Evolutionary conservation across 2,329 filamentous ascomycete genomes (phyloP).

Genomic region (Ilyonectria sp.): DNA sequence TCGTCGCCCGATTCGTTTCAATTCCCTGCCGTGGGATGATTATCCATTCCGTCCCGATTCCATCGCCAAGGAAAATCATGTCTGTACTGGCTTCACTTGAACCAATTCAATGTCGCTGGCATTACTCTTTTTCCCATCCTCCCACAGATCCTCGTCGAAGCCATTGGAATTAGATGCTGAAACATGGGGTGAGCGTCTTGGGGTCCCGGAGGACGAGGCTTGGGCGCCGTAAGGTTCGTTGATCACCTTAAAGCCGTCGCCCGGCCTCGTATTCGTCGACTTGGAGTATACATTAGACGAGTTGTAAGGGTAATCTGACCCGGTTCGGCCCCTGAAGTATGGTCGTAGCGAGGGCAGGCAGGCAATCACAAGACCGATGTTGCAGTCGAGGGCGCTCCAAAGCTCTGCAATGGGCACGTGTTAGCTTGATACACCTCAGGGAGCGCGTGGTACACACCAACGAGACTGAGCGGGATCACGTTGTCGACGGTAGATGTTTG

Average conservation of each 20-base stretch:
- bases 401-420: conserved; percentile 17
- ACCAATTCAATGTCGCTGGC: conserved; percentile 31
- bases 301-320: conserved; percentile 8
- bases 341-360: conserved; percentile 38
- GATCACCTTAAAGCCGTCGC: background rate
- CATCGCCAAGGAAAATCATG: background rate
- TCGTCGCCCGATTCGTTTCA: background rate
- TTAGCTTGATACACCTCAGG: background rate
- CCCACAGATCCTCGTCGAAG: conserved; percentile 2
- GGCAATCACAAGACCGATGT: conserved; percentile 37
- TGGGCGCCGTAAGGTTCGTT: background rate
- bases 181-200: background rate
- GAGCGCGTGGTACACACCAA: conserved; percentile 21
- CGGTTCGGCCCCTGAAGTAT: conserved; percentile 31
- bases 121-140: conserved; percentile 4
- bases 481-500: conserved; percentile 16
- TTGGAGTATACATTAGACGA: background rate
- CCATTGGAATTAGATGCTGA: background rate
- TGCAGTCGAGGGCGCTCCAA: conserved; percentile 36
- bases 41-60: background rate
- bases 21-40: background rate
- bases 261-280: background rate
- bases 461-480: conserved; percentile 36
- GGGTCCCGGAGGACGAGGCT: background rate
- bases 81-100: background rate